phyloP scores from a whole-genome alignment of 805 yeast genomes.

The Kluyveromyces lactis region DNA sequence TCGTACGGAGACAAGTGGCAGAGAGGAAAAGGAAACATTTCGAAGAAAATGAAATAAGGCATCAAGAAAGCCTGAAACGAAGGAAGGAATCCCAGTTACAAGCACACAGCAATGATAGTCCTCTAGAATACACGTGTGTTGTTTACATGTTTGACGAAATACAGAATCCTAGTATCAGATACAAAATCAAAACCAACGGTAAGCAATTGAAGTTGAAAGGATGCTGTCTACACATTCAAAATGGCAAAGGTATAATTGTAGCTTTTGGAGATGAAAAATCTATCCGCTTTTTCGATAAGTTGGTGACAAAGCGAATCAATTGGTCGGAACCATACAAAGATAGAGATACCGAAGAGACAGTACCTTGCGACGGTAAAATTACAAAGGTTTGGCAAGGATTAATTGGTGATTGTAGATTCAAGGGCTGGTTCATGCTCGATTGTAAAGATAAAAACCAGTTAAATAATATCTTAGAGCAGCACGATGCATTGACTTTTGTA shows the following conservation, averaged over 20 bases:
- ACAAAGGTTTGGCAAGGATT: conserved; percentile 66
- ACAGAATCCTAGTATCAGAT: conserved; percentile 57
- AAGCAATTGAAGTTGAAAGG: conserved; percentile 65
- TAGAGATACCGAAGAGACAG: conserved; percentile 16
- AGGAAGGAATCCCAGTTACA: conserved; percentile 7
- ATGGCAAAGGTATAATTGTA: conserved; percentile 48
- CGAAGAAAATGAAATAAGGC: conserved; percentile 51
- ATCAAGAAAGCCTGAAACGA: conserved; percentile 18
- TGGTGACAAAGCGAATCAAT: conserved; percentile 52
- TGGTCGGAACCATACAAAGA: conserved; percentile 53
- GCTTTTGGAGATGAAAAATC: conserved; percentile 68
- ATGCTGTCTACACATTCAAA: conserved; percentile 37
- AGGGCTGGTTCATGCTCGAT: conserved; percentile 59
- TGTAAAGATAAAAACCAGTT: conserved; percentile 46
- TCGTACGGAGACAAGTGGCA: conserved; percentile 61
- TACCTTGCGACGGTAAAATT: conserved; percentile 42
- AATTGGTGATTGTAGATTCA: conserved; percentile 43
- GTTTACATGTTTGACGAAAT: conserved; percentile 52
- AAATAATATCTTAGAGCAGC: conserved; percentile 38
- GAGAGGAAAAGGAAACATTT: conserved; percentile 54
- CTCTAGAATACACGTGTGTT: conserved; percentile 22
- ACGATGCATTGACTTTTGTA: conserved; percentile 28
- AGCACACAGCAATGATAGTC: too few species aligned
- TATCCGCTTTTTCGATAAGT: conserved; percentile 51
- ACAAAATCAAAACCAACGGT: conserved; percentile 74